Conservation (phyloP, 2,329 filamentous ascomycete genomes). For the Fusarium hostae region DNA sequence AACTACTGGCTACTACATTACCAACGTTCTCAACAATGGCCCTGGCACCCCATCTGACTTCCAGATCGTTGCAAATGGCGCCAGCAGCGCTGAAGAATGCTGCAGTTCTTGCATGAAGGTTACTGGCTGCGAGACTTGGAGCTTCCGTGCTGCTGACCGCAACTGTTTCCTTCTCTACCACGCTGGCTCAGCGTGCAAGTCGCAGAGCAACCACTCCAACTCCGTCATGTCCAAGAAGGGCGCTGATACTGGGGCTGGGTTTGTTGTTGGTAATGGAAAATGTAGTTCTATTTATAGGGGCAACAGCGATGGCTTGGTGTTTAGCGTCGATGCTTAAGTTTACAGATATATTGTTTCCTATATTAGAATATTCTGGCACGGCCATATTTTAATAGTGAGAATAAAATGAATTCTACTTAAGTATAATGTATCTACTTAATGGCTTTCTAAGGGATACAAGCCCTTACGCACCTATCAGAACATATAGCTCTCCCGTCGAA, state of each 20-base stretch:
- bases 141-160: neutral
- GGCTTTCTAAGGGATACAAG: rapidly evolving
- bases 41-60: constrained; percentile 9
- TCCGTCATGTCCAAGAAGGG: constrained; percentile 16
- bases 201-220: neutral
- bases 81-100: neutral
- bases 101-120: constrained; percentile 11
- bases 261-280: constrained; percentile 1
- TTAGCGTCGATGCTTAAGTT: neutral
- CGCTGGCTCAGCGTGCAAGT: neutral
- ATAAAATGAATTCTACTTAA: neutral
- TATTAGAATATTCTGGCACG: rapidly evolving
- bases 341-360: rapidly evolving
- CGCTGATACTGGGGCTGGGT: neutral
- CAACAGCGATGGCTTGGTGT: constrained; percentile 1
- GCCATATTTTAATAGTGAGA: too few species aligned
- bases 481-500: constrained; percentile 4
- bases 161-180: constrained; percentile 21
- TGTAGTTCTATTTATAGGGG: constrained; percentile 13
- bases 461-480: neutral
- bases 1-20: neutral
- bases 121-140: constrained; percentile 2
- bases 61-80: constrained; percentile 3
- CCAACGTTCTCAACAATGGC: constrained; percentile 14
- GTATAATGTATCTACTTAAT: rapidly evolving